Evolutionary conservation across 208 protist genomes (phyloP).

Genomic region (Acanthamoeba healyi): DNA sequence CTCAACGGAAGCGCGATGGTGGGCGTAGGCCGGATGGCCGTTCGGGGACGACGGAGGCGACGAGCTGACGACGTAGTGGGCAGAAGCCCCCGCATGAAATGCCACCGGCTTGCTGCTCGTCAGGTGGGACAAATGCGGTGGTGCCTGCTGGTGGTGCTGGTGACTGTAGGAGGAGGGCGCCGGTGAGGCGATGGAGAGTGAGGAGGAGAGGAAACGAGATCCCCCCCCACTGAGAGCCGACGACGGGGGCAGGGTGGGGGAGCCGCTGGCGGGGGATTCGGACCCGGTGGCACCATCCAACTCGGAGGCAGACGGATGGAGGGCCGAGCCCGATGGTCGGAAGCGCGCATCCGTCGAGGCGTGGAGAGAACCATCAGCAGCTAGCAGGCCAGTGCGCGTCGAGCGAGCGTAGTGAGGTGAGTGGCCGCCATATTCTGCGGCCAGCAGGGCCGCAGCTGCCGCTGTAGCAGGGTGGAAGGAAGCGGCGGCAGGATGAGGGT

Average conservation of each 20-base stretch:
- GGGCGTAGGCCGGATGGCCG: too few species aligned
- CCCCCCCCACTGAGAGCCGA: too few species aligned
- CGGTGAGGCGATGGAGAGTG: not conserved
- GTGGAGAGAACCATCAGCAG: not conserved
- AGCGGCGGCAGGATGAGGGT: not conserved
- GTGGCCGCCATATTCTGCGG: not conserved
- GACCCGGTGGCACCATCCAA: not conserved
- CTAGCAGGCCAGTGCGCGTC: not conserved
- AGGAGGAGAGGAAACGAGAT: conserved; percentile 1
- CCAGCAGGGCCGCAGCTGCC: not conserved
- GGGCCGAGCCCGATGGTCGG: not conserved
- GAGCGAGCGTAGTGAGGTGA: not conserved
- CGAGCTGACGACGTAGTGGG: conserved; percentile 9
- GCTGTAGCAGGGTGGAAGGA: not conserved
- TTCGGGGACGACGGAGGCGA: conserved; percentile 10
- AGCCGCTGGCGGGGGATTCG: not conserved
- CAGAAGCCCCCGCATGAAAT: too few species aligned
- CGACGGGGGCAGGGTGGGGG: not conserved
- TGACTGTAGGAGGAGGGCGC: too few species aligned
- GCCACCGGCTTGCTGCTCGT: too few species aligned
- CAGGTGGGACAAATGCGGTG: too few species aligned
- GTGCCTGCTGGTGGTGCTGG: too few species aligned
- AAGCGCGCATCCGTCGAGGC: not conserved
- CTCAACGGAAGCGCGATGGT: too few species aligned
- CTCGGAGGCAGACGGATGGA: not conserved